These are phyloP conservation scores for Punctularia strigosozonata DNA, from an alignment of 768 basidiomycete species.

Conservation along the genomic window DNA sequence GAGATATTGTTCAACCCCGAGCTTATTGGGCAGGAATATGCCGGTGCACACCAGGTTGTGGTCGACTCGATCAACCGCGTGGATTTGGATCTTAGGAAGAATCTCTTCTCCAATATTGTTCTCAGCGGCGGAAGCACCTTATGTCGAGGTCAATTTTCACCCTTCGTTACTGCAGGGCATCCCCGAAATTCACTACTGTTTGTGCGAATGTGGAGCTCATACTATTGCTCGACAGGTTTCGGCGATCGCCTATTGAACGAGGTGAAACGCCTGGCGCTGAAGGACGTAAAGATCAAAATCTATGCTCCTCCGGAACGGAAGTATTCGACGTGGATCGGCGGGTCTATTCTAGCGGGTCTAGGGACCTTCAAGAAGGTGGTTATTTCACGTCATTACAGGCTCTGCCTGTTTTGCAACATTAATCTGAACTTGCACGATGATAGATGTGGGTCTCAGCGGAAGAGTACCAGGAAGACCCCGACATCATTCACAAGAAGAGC, in stretches of 20 bases:
- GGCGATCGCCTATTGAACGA: conserved; percentile 94
- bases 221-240: conserved; percentile 45
- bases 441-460: conserved; percentile 99
- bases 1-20: conserved; percentile 98
- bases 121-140: conserved; percentile 94
- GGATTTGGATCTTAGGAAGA: conserved; percentile 92
- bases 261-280: conserved; percentile 89
- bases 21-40: conserved; percentile 90
- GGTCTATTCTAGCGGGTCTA: conserved; percentile 90
- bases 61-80: conserved; percentile 97
- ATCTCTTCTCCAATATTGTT: conserved; percentile 92
- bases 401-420: conserved; percentile 1
- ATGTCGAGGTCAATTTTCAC: conserved; percentile 64
- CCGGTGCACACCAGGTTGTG: conserved; percentile 95
- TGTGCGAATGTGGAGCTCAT: too few species aligned
- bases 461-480: conserved; percentile 98
- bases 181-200: not conserved
- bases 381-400: too few species aligned
- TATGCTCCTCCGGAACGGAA: conserved; percentile 99
- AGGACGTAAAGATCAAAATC: conserved; percentile 98
- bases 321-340: conserved; percentile 95
- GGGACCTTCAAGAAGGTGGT: conserved; percentile 98
- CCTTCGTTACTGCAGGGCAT: not conserved
- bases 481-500: conserved; percentile 94
- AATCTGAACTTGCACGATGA: conserved; percentile 3